Percentiles rank a stretch among this genome's conserved stretches.
These are phyloP conservation scores for Candida pseudoviswanathii DNA, from an alignment of 1,139 yeast species.

Conservation along the genomic window DNA sequence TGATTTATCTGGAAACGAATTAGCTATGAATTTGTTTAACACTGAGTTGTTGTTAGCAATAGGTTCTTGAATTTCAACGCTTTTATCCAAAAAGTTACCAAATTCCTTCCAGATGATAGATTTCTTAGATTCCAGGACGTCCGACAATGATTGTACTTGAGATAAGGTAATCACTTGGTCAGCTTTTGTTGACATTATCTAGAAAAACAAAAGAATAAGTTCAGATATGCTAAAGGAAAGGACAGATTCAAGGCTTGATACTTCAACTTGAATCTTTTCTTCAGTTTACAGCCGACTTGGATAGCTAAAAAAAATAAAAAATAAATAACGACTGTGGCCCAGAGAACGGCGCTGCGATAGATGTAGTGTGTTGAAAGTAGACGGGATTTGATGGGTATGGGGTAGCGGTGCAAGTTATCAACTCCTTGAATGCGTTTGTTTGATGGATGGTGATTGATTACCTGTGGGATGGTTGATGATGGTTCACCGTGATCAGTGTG, in stretches of 20 bases:
- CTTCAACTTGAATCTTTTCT: too few species aligned
- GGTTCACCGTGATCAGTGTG: too few species aligned
- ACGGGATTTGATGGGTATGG: neutral
- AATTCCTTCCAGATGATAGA: constrained; percentile 60
- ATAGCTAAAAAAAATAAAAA: neutral
- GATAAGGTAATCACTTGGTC: constrained; percentile 35
- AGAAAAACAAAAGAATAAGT: neutral
- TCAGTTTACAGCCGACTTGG: neutral
- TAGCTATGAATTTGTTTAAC: constrained; percentile 21
- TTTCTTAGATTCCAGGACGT: constrained; percentile 15
- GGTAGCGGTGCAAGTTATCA: neutral
- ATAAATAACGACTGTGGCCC: neutral
- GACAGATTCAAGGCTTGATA: neutral
- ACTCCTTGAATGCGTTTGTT: neutral
- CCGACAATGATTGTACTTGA: constrained; percentile 25
- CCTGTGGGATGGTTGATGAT: too few species aligned
- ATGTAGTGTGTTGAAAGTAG: too few species aligned
- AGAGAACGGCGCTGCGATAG: neutral
- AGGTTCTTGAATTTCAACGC: constrained; percentile 32
- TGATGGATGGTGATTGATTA: neutral
- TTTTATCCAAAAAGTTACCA: constrained; percentile 57
- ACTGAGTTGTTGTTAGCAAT: constrained; percentile 12
- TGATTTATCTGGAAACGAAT: constrained; percentile 38
- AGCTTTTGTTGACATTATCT: constrained; percentile 30
- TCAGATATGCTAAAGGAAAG: too few species aligned